Percentiles rank a stretch among this genome's conserved stretches.
phyloP scores from a whole-genome alignment of 1,139 yeast species.

The Saccharomyces hybrid region DNA sequence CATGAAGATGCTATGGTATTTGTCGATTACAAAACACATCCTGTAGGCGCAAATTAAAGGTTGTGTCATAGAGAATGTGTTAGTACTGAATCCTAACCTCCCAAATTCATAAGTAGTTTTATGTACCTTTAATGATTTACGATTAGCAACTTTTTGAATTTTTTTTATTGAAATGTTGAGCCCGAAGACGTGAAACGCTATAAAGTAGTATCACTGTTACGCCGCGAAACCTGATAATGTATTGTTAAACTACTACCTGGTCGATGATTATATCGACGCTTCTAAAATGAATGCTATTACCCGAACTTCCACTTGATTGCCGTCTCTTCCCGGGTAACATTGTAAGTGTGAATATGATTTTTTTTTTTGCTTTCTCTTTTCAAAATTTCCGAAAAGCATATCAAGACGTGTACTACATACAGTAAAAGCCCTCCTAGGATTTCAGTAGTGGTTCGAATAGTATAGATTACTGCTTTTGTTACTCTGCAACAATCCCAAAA shows the following conservation, averaged over 20 bases:
- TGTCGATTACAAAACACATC: constrained; percentile 46
- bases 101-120: background rate
- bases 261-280: background rate
- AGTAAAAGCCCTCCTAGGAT: background rate
- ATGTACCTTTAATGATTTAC: background rate
- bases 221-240: background rate
- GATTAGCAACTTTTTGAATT: background rate
- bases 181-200: no score
- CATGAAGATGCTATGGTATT: constrained; percentile 55
- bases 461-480: background rate
- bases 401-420: background rate
- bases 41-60: constrained; percentile 10
- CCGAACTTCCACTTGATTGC: background rate
- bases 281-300: background rate
- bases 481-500: background rate
- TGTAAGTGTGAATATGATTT: background rate
- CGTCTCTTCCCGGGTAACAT: background rate
- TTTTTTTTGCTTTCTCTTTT: background rate
- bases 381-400: background rate
- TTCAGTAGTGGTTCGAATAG: background rate
- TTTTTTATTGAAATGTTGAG: background rate
- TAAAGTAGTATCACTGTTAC: background rate
- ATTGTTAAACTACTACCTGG: background rate
- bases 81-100: background rate
- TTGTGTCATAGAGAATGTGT: background rate